Evolutionary conservation across 2,329 filamentous ascomycete species (phyloP).

Genomic region (Phaeosphaeriaceae sp.): DNA sequence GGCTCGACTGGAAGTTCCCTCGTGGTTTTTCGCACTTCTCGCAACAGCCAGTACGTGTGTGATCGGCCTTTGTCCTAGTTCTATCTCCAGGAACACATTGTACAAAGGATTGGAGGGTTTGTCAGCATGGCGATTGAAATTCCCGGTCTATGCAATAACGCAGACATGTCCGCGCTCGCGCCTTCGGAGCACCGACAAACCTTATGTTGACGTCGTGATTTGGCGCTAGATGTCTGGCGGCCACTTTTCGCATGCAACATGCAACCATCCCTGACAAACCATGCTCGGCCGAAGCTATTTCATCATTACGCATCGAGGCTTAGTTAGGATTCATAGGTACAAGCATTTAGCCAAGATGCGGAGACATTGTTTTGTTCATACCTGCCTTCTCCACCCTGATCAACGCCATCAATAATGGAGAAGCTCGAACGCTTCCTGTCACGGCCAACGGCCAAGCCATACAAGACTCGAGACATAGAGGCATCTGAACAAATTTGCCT

Average conservation of each 20-base stretch:
- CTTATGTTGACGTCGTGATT: neutral
- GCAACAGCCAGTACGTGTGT: no score
- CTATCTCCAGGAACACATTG: no score
- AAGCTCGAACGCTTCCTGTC: neutral
- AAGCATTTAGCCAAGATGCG: neutral
- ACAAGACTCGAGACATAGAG: neutral
- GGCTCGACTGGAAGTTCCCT: no score
- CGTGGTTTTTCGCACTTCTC: no score
- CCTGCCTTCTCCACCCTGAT: neutral
- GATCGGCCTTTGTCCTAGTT: no score
- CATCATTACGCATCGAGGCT: neutral
- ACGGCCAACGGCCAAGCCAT: neutral
- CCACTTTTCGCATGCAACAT: neutral
- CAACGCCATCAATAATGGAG: neutral
- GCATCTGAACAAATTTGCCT: neutral
- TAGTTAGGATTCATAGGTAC: neutral
- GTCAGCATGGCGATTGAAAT: neutral
- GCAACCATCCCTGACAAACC: neutral
- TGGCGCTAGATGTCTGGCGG: neutral
- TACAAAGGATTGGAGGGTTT: neutral
- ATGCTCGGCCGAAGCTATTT: neutral
- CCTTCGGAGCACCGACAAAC: neutral
- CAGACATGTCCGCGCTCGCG: neutral
- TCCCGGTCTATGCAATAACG: neutral
- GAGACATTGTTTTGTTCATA: neutral